Conservation (phyloP, 2,329 filamentous ascomycete species). For the Pseudogymnoascus sp. region DNA sequence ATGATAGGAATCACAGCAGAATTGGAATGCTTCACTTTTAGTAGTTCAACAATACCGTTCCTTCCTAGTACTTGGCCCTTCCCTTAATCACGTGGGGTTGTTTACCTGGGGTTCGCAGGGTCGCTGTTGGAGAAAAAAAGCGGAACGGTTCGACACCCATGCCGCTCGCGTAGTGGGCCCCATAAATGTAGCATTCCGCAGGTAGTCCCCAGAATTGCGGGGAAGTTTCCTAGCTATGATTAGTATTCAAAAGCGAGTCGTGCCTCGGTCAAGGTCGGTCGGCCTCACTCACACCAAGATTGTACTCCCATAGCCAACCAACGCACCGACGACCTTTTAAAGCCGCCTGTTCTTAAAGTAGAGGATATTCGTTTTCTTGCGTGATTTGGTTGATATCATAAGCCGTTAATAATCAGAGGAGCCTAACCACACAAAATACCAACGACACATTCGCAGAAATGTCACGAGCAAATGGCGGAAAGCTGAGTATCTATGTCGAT, state of each 20-base stretch:
- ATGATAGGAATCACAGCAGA: background rate
- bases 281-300: background rate
- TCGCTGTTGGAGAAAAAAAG: background rate
- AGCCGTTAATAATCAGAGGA: background rate
- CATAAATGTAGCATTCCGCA: background rate
- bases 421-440: background rate
- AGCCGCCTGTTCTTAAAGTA: background rate
- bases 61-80: background rate
- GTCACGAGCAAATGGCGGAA: background rate
- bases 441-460: background rate
- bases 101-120: no score
- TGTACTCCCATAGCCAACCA: background rate
- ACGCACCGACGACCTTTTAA: background rate
- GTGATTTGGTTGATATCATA: background rate
- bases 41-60: background rate
- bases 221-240: background rate
- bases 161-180: background rate
- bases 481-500: slow-evolving; percentile 16
- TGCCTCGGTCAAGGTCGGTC: background rate
- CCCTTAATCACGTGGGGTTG: background rate
- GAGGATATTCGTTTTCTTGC: background rate
- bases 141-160: background rate
- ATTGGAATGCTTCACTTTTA: background rate
- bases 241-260: background rate
- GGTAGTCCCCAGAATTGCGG: background rate